Percentiles rank a stretch among this genome's conserved stretches.
Evolutionary conservation across 768 basidiomycete genomes (phyloP).

Genomic region (Suillus plorans): DNA sequence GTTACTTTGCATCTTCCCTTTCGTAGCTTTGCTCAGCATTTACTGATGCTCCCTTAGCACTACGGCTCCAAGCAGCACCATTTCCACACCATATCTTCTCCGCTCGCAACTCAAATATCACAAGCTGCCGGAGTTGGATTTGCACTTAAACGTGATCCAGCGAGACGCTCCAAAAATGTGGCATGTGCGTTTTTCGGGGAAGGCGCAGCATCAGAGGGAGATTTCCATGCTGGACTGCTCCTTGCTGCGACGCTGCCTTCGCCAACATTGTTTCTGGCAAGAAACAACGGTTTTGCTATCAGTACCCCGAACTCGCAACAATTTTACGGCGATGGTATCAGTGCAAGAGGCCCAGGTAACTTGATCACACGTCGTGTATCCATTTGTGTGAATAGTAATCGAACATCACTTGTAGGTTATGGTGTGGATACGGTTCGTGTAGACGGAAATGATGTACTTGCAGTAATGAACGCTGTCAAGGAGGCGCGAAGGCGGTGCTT

Average conservation of each 20-base stretch:
- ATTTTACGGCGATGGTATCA: slow-evolving; percentile 91
- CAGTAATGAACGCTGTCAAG: slow-evolving; percentile 73
- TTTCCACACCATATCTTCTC: slow-evolving; percentile 93
- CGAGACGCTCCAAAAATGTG: slow-evolving; percentile 65
- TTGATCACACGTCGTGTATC: slow-evolving; percentile 17
- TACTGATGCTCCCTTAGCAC: slow-evolving; percentile 50
- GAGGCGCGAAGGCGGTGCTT: slow-evolving; percentile 73
- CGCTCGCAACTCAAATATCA: slow-evolving; percentile 91
- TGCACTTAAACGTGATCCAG: slow-evolving; percentile 78
- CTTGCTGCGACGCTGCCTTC: slow-evolving; percentile 75
- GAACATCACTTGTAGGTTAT: slow-evolving; percentile 39
- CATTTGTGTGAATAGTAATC: not conserved
- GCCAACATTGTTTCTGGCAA: slow-evolving; percentile 71
- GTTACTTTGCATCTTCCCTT: slow-evolving; percentile 13
- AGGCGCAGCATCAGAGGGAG: slow-evolving; percentile 91
- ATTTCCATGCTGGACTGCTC: slow-evolving; percentile 90
- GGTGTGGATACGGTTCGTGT: slow-evolving; percentile 91
- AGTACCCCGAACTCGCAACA: slow-evolving; percentile 90
- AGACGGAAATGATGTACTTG: slow-evolving; percentile 90
- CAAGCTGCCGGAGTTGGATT: slow-evolving; percentile 94
- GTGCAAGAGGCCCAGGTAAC: slow-evolving; percentile 74
- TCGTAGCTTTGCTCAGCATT: slow-evolving; percentile 1
- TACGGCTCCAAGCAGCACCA: slow-evolving; percentile 83
- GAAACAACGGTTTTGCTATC: slow-evolving; percentile 93
- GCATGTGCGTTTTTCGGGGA: slow-evolving; percentile 93